Evolutionary conservation across 176 grass and related monocot genomes (phyloP).

Genomic region (Thalia dealbata): DNA sequence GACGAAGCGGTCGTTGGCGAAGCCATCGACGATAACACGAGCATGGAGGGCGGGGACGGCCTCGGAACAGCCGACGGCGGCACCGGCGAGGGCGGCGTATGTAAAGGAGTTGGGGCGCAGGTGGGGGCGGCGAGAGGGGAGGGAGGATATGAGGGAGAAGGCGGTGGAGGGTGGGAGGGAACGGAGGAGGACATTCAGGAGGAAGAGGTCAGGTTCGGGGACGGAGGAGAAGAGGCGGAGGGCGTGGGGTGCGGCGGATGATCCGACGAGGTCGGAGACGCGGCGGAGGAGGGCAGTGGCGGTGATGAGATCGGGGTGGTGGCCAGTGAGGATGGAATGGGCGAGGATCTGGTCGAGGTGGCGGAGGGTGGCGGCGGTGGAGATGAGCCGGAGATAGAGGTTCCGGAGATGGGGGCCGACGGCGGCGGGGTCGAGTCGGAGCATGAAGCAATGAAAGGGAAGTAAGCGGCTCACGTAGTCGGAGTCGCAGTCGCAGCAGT

Average conservation of each 20-base stretch:
- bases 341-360: constrained; percentile 24
- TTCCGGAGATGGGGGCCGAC: neutral
- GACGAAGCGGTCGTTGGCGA: constrained; percentile 16
- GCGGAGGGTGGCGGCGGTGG: constrained; percentile 5
- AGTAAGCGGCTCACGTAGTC: neutral
- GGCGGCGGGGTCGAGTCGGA: neutral
- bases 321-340: constrained; percentile 8
- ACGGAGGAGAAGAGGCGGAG: constrained; percentile 27
- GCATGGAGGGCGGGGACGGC: neutral
- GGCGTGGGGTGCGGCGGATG: constrained; percentile 8
- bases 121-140: neutral
- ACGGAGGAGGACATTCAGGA: constrained; percentile 25
- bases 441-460: constrained; percentile 1
- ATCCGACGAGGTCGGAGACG: constrained; percentile 1
- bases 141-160: neutral
- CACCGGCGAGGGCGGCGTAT: constrained; percentile 5
- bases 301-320: constrained; percentile 18
- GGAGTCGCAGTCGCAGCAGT: too few species aligned
- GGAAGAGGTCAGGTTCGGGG: constrained; percentile 13
- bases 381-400: constrained; percentile 11
- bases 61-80: neutral
- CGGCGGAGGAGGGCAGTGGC: constrained; percentile 22
- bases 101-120: constrained; percentile 12
- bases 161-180: constrained; percentile 8
- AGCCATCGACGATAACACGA: constrained; percentile 13